Conservation (phyloP, 164 flowering plant species). For the Pachysandra terminalis region DNA sequence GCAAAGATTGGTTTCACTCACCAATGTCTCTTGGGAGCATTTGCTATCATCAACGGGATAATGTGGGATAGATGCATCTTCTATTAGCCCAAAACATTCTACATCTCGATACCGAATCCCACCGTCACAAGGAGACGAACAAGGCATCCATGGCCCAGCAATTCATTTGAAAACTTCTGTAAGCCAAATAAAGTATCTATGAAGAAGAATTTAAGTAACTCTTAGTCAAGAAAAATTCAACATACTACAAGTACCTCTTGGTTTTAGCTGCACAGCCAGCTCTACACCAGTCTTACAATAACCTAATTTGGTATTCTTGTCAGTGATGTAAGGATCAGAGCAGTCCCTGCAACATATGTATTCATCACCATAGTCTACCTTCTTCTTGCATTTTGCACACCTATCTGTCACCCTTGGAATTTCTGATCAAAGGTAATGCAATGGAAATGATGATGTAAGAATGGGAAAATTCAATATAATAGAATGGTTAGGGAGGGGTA, state of each 20-base stretch:
- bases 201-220: not conserved
- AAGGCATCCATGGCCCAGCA: too few species aligned
- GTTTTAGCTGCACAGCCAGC: constrained; percentile 32
- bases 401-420: constrained; percentile 29
- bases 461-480: too few species aligned
- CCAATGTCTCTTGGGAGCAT: constrained; percentile 26
- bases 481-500: not conserved
- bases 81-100: constrained; percentile 28
- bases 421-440: too few species aligned
- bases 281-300: constrained; percentile 36
- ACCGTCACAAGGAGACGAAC: too few species aligned
- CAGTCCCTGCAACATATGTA: constrained; percentile 36
- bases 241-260: constrained; percentile 23
- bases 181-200: constrained; percentile 8
- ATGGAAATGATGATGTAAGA: too few species aligned
- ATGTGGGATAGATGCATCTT: constrained; percentile 22
- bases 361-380: constrained; percentile 32
- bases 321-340: constrained; percentile 29
- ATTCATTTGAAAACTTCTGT: too few species aligned
- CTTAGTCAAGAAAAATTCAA: not conserved
- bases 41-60: constrained; percentile 34
- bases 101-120: constrained; percentile 32
- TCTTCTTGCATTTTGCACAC: constrained; percentile 31
- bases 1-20: constrained; percentile 11
- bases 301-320: constrained; percentile 28